A percentile compares a stretch with the other conserved stretches of the same genome.
phyloP scores from a whole-genome alignment of 2,329 filamentous ascomycete species.

The Talaromyces sp. region DNA sequence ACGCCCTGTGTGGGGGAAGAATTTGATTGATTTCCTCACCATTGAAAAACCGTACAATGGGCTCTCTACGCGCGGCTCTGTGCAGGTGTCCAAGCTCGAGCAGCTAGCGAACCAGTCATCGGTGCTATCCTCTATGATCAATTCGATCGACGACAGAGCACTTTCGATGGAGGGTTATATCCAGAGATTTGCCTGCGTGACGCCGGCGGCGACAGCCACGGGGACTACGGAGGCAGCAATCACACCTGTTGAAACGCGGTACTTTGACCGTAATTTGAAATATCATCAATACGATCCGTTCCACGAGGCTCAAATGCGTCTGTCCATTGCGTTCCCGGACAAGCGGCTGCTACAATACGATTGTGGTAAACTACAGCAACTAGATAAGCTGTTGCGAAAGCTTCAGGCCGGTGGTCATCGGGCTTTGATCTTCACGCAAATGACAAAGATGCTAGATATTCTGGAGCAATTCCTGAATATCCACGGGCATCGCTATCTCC shows the following conservation, averaged over 20 bases:
- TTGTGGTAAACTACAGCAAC: slow-evolving; percentile 88
- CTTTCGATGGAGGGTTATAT: slow-evolving; percentile 69
- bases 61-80: slow-evolving; percentile 50
- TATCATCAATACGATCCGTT: slow-evolving; percentile 69
- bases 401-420: slow-evolving; percentile 88
- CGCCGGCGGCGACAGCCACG: slow-evolving; percentile 78
- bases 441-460: slow-evolving; percentile 98
- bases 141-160: slow-evolving; percentile 69
- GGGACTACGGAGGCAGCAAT: slow-evolving; percentile 68
- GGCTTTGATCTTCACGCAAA: slow-evolving; percentile 96
- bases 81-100: slow-evolving; percentile 60
- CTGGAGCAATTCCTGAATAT: slow-evolving; percentile 97
- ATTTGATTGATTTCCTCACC: slow-evolving; percentile 69
- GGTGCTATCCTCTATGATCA: slow-evolving; percentile 56
- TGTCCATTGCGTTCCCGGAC: slow-evolving; percentile 95
- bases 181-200: slow-evolving; percentile 86
- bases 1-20: slow-evolving; percentile 74
- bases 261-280: slow-evolving; percentile 43
- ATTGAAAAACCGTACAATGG: slow-evolving; percentile 58
- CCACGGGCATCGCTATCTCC: slow-evolving; percentile 92
- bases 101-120: slow-evolving; percentile 71
- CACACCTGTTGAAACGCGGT: slow-evolving; percentile 56
- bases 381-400: slow-evolving; percentile 79
- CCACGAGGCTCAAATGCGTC: slow-evolving; percentile 86
- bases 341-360: slow-evolving; percentile 95